Evolutionary conservation across 192 early-diverging fungal species (phyloP), one percentile per base, ranked within the genome.

Genomic region (Coemansia sp.): DNA sequence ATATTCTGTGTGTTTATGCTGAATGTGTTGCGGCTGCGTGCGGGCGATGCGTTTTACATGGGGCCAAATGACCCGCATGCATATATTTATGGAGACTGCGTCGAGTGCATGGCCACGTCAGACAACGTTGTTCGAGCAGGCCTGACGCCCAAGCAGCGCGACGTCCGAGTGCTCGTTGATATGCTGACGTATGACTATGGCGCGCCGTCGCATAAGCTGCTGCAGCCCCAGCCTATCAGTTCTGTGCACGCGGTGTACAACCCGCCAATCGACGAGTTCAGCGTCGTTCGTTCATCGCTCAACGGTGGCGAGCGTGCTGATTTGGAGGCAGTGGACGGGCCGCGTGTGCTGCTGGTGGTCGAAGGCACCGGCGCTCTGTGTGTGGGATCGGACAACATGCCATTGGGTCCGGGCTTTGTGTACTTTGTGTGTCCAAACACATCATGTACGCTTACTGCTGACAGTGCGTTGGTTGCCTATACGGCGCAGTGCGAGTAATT

Each of bases 61-160:
- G 97, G 93, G 8, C 94, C 95, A 5, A 95, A 97, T 69, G 95
- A 97, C 67, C 97, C 94, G 29, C 95, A 97, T 75, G 95, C 97
- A 1, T 99, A 99, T 60, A 69, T 97, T 47, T 94, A 87, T 54
- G 95, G 95, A 77, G 97, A 99, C 77, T 95, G 91, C 75, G 83
- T 99, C 47, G 97, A 99, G 75, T 98, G 95, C 73, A 99, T 99
- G 97, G 97, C 97, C 8, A 89, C 94, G 7, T 89, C 87, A 51
- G 97, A 99, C 71, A 99, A 99, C 68, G 97, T 99, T 3, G 90
- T 99, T 5, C 90, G 97, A 27, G 92, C 95, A 2, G 97, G 97
- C 11, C 79, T 99, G 60, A 99, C 97, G 5, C 97, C 97, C 12
- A 99, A 99, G 79, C 92, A 95, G 5, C 62, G 71, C 53, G 82